phyloP scores from a whole-genome alignment of 768 basidiomycete genomes.

The Hydnomerulius pinastri region DNA sequence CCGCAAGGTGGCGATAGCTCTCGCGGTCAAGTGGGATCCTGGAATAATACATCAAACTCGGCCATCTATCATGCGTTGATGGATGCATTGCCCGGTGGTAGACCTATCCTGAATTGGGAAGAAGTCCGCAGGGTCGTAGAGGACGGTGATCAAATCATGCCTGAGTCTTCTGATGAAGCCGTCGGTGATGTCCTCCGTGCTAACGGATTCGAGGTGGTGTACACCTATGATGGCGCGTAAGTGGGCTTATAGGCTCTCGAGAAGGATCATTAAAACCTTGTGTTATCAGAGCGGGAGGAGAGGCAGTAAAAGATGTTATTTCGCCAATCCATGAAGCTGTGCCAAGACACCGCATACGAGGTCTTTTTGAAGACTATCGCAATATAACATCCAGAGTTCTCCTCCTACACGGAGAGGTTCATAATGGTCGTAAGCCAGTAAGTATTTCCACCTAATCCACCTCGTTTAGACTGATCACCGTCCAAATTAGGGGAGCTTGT shows the following conservation, averaged over 20 bases:
- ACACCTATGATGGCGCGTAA: constrained; percentile 44
- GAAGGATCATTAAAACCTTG: not conserved
- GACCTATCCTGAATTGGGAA: constrained; percentile 27
- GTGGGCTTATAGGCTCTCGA: constrained; percentile 14
- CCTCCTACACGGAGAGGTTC: constrained; percentile 41
- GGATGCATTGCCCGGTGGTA: constrained; percentile 6
- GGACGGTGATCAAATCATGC: constrained; percentile 20
- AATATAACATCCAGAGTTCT: constrained; percentile 37
- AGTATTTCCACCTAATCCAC: not conserved
- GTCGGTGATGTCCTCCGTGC: constrained; percentile 35
- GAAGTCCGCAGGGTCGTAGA: constrained; percentile 20
- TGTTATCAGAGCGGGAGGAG: constrained; percentile 36
- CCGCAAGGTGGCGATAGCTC: constrained; percentile 12
- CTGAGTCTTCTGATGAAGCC: constrained; percentile 25
- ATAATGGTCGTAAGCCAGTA: constrained; percentile 41
- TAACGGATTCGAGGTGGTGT: constrained; percentile 43
- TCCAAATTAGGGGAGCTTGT: constrained; percentile 30
- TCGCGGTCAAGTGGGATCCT: constrained; percentile 19
- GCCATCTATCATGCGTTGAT: constrained; percentile 20
- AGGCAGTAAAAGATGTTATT: constrained; percentile 41
- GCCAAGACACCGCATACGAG: constrained; percentile 35
- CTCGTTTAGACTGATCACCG: not conserved
- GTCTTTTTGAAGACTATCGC: constrained; percentile 41
- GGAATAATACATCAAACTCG: constrained; percentile 17
- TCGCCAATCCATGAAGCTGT: constrained; percentile 36